Evolutionary conservation across 2,329 filamentous ascomycete species (phyloP), one percentile per base, ranked within the genome.

Genomic region (Blastomyces gilchristii): DNA sequence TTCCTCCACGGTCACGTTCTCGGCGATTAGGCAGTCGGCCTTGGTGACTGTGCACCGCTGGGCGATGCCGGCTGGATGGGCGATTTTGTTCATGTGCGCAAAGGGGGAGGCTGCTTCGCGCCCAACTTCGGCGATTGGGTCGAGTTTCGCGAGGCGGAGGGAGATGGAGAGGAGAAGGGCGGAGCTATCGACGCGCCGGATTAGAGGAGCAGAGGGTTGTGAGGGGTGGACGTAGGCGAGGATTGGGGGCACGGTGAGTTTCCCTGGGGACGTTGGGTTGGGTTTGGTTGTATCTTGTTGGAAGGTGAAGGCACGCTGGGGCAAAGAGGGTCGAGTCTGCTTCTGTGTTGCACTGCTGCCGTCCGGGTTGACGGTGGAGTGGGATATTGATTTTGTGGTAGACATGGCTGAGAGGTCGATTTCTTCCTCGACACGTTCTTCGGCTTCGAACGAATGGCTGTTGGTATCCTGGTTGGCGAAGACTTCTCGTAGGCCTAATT

Each of bases 1-100:
- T 69, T 93, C 90, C 71, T 93, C 90, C 0, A 97, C 86, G 0
- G 87, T 91, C 50, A 95, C 91, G 71, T 97, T 97, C 63, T 93
- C 89, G 0, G 85, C 93, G 47, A 97, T 84, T 2, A 97, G 81
- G 67, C 86, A 90, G 77, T 97, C 93, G 57, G 85, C 82, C 69
- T 87, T 85, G 25, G 90, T 91, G 63, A 97, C 89, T 3, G 90
- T 94, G 57, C 89, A 91, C 61, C 87, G 86, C 43, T 85, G 81
- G 62, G 91, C 90, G 43, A 97, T 86, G 31, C 88, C 88, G 63
- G 91, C 87, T 0, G 90, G 89, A 70, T 94, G 89, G 1, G 90
- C 88, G 60, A 97, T 82, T 75, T 97, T 97, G 66, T 83, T 82
- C 28, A 83, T 75, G 70, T 96, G 91, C 0, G 91, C 87, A 65